Base-by-base conservation (phyloP, 1,284 basidiomycete genomes). In the Dichomitus squalens region DNA sequence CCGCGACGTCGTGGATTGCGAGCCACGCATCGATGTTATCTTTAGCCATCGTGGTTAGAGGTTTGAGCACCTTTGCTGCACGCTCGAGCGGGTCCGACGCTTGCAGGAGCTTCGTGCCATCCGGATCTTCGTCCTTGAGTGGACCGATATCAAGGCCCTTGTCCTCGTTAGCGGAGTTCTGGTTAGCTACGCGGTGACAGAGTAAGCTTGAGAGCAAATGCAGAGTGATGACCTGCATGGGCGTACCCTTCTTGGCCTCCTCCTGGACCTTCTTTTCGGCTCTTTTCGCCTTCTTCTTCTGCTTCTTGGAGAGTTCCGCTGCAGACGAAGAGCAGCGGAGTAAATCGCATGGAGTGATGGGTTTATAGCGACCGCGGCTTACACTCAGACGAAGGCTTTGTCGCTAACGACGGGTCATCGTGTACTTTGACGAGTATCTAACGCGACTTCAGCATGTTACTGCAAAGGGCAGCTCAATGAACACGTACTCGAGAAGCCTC, bases 281-380 rank as follows among this genome's bases (percentile, higher is more conserved):
- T 71, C 95, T 96, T 72, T 92, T 92, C 29, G 92, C 93, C 69
- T 93, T 96, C 74, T 94, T 95, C 70, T 90, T 89, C 0, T 92
- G 92, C 72, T 95, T 96, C 74, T 93, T 93, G 49, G 88, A 82
- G 34, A 84, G 72, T 57, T 77, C 72, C 7, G 76, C 72, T 71
- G 44, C 4, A 49, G 34, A 16, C 12, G 9, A 23, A 25, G 43
- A 54, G 34, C 7, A 11, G 27, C 33, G 20, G 34, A 18, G 12
- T 46, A 16, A 8, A 12, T 21, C 8, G 6, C 7, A 12, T 2
- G 20, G 4, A 16, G 18, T 4, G 16, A 16, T 25, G 9, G 18
- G 20, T 3, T n/a, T 4, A n/a, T n/a, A 11, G 35, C 35, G 35
- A 18, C 27, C 29, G 29, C 1, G 2, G 18, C 69, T 43, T 71